These are phyloP conservation scores for Hypoxylon sp. DNA, from an alignment of 2,329 filamentous ascomycete species.

Conservation along the genomic window DNA sequence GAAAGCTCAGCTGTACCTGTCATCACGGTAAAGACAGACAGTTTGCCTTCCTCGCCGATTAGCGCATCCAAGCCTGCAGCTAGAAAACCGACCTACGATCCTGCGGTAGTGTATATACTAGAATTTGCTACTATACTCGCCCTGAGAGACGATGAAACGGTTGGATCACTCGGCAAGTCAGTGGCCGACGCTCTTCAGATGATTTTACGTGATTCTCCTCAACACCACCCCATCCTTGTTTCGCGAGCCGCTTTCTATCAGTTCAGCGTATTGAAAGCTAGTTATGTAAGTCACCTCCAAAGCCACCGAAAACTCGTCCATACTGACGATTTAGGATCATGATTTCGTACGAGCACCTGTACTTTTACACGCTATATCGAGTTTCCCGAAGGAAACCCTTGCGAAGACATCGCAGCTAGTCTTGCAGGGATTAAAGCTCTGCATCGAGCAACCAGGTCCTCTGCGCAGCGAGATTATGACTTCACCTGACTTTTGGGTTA, in stretches of 20 bases:
- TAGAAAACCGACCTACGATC: constrained; percentile 81
- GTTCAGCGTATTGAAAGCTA: constrained; percentile 82
- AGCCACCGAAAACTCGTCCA: too few species aligned
- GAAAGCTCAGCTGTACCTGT: constrained; percentile 77
- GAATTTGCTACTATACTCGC: constrained; percentile 90
- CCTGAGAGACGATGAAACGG: constrained; percentile 80
- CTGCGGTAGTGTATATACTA: constrained; percentile 88
- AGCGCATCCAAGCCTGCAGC: constrained; percentile 70
- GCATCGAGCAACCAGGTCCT: constrained; percentile 82
- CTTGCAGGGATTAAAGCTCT: constrained; percentile 83
- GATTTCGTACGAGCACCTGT: constrained; percentile 94
- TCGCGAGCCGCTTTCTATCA: constrained; percentile 90
- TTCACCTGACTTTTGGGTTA: constrained; percentile 97
- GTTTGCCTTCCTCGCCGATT: constrained; percentile 72
- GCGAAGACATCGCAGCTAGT: constrained; percentile 82
- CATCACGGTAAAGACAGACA: constrained; percentile 91
- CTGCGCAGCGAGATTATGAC: constrained; percentile 94
- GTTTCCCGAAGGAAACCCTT: constrained; percentile 83
- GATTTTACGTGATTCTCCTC: constrained; percentile 82
- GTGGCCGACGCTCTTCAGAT: constrained; percentile 86
- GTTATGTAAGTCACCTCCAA: constrained; percentile 91
- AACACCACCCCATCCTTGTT: constrained; percentile 86
- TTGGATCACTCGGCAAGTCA: constrained; percentile 80
- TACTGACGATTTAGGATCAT: constrained; percentile 73
- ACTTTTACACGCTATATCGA: constrained; percentile 90